Conservation (phyloP, 352 stramenopile species). For the Aphanomyces invadans region DNA sequence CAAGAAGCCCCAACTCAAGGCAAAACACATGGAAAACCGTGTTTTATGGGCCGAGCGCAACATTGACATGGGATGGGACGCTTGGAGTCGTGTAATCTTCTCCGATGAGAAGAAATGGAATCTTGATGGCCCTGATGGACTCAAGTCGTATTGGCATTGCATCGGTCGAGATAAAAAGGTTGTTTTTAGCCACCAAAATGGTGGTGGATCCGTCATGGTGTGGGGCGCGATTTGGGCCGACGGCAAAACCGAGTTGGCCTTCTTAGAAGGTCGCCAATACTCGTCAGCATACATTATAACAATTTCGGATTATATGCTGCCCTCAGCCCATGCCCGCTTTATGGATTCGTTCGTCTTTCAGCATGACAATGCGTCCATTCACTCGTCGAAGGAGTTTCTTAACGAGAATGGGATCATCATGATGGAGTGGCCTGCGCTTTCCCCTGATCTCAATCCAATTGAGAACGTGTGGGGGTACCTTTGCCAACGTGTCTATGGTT, state of each 20-base stretch:
- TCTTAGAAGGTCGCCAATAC: not conserved
- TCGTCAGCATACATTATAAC: not conserved
- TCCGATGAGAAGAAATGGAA: constrained; percentile 4
- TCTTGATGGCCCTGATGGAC: not conserved
- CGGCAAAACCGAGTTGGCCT: not conserved
- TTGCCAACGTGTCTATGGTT: no score
- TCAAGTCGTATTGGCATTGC: not conserved
- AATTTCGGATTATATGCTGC: not conserved
- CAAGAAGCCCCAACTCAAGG: not conserved
- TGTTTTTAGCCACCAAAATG: not conserved
- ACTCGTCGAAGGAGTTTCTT: no score
- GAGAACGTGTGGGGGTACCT: no score
- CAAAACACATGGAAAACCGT: not conserved
- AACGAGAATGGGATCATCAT: no score
- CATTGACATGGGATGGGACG: no score
- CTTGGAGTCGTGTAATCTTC: not conserved
- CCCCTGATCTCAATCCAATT: no score
- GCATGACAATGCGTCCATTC: constrained; percentile 15
- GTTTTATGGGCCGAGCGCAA: not conserved
- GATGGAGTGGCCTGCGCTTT: no score
- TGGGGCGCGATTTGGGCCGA: constrained; percentile 8
- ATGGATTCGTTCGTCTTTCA: not conserved
- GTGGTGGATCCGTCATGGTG: constrained; percentile 1
- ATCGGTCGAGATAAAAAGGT: not conserved
- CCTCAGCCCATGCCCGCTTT: not conserved